A percentile compares a stretch with the other conserved stretches of the same genome.
These are phyloP conservation scores for Neotropicomus parvogracilis DNA, from an alignment of 1,284 basidiomycete species.

Conservation along the genomic window DNA sequence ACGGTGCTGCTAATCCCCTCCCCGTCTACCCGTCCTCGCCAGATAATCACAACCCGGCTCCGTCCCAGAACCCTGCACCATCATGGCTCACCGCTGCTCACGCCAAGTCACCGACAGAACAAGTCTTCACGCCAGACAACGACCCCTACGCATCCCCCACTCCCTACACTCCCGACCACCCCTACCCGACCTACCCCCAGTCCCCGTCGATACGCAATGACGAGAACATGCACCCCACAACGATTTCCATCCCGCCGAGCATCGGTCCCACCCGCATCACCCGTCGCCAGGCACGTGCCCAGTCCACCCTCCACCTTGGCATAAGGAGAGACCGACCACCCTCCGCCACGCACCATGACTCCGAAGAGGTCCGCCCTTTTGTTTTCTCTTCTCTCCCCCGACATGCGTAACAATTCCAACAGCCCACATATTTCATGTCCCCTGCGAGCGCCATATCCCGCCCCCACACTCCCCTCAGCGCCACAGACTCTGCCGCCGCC, in stretches of 20 bases:
- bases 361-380: slow-evolving; percentile 35
- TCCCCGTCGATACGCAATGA: slow-evolving; percentile 29
- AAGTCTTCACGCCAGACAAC: slow-evolving; percentile 35
- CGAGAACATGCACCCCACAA: slow-evolving; percentile 30
- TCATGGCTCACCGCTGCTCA: slow-evolving; percentile 25
- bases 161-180: slow-evolving; percentile 34
- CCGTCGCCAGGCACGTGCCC: slow-evolving; percentile 44
- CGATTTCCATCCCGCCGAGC: slow-evolving; percentile 37
- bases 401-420: slow-evolving; percentile 11
- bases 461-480: slow-evolving; percentile 40
- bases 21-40: slow-evolving; percentile 34
- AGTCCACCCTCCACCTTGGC: slow-evolving; percentile 36
- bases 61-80: slow-evolving; percentile 5
- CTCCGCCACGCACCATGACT: slow-evolving; percentile 21
- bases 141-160: slow-evolving; percentile 37
- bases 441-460: slow-evolving; percentile 36
- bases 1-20: slow-evolving; percentile 29
- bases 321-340: slow-evolving; percentile 30
- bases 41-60: slow-evolving; percentile 27
- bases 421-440: slow-evolving; percentile 34
- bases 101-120: slow-evolving; percentile 27
- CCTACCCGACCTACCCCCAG: slow-evolving; percentile 31
- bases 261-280: slow-evolving; percentile 54
- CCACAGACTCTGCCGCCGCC: slow-evolving; percentile 29
- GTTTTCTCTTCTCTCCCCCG: not conserved